phyloP scores from a whole-genome alignment of 176 grass and related monocot genomes.

The Aegilops umbellulata region DNA sequence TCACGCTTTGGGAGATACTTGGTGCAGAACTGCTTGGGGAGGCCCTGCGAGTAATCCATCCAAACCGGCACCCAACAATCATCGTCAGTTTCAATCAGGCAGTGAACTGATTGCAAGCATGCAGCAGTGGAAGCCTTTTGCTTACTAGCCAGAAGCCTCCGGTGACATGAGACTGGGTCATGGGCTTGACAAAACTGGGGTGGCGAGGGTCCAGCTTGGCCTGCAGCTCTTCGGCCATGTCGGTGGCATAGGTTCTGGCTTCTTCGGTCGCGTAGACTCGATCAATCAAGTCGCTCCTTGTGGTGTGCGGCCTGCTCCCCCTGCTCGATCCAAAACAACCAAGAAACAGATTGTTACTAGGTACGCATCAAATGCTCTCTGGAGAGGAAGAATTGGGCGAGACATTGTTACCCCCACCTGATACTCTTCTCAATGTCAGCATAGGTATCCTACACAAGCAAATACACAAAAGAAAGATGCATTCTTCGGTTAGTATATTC shows the following conservation, averaged over 20 bases:
- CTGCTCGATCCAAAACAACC: background rate
- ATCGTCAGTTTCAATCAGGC: background rate
- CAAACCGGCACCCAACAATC: background rate
- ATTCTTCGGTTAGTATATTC: background rate
- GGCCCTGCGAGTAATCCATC: constrained; percentile 39
- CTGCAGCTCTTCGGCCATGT: constrained; percentile 50
- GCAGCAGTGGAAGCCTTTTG: background rate
- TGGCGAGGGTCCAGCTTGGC: constrained; percentile 27
- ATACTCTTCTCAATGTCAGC: background rate
- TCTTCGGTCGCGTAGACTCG: constrained; percentile 72
- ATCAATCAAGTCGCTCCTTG: constrained; percentile 39
- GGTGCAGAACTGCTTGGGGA: constrained; percentile 29
- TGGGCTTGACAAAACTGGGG: constrained; percentile 62
- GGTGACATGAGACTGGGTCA: constrained; percentile 79
- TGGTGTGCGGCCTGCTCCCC: constrained; percentile 12
- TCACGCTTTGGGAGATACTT: background rate
- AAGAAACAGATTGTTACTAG: background rate
- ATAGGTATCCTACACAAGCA: background rate
- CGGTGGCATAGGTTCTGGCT: constrained; percentile 39
- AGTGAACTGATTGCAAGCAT: background rate
- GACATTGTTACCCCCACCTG: background rate
- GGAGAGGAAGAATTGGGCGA: background rate
- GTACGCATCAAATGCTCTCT: background rate
- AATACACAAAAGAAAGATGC: background rate
- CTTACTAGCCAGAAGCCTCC: constrained; percentile 94